Conservation (phyloP, 192 early-diverging fungal genomes). For the Backusella sp. region DNA sequence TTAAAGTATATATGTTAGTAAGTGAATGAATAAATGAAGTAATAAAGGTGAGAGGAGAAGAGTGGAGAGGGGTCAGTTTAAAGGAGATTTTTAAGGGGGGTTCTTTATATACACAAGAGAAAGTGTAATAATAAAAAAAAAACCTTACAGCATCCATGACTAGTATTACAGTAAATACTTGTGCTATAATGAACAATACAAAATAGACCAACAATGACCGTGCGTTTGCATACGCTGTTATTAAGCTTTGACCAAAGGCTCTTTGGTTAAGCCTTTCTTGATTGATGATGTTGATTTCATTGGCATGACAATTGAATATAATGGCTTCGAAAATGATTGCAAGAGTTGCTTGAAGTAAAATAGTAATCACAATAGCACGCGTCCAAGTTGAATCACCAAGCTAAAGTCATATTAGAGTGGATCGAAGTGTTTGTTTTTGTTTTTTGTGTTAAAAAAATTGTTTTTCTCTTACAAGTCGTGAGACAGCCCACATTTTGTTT, state of each 20-base stretch:
- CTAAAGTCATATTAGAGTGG: constrained; percentile 9
- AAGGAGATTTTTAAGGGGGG: neutral
- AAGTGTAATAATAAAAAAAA: neutral
- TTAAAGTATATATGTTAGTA: neutral
- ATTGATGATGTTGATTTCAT: constrained; percentile 28
- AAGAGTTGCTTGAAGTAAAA: constrained; percentile 28
- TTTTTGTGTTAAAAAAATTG: neutral
- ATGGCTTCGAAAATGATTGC: constrained; percentile 39
- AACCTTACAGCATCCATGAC: constrained; percentile 75
- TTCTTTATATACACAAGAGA: neutral
- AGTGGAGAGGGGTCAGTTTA: neutral
- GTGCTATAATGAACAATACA: constrained; percentile 83
- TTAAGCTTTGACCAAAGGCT: constrained; percentile 14
- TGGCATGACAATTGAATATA: constrained; percentile 30
- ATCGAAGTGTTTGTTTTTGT: neutral
- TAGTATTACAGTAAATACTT: constrained; percentile 80
- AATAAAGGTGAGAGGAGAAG: neutral
- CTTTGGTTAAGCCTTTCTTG: constrained; percentile 30
- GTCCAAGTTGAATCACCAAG: constrained; percentile 44
- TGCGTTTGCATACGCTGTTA: constrained; percentile 42
- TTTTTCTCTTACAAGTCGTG: neutral
- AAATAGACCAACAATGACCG: constrained; percentile 74
- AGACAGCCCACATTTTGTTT: constrained; percentile 3
- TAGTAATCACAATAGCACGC: constrained; percentile 31
- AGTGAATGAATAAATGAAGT: neutral